Evolutionary conservation across 768 basidiomycete genomes (phyloP).

Genomic region (Tephrocybe sp.): DNA sequence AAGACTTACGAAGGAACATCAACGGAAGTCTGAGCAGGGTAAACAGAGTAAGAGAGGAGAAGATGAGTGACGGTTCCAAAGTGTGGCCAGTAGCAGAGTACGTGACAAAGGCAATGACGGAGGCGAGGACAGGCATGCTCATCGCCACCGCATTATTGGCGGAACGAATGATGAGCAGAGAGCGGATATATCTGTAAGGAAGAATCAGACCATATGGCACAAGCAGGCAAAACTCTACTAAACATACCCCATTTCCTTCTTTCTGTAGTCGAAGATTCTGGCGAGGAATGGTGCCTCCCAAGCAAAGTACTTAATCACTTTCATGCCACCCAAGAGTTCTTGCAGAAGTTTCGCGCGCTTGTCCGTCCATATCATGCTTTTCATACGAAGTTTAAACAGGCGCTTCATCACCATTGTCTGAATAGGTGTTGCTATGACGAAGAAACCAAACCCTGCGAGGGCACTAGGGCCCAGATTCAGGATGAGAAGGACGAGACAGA

Average conservation of each 20-base stretch:
- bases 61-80: constrained; percentile 71
- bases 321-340: constrained; percentile 87
- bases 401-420: constrained; percentile 75
- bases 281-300: constrained; percentile 85
- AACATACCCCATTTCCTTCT: constrained; percentile 66
- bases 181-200: constrained; percentile 56
- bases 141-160: constrained; percentile 69
- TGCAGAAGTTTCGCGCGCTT: constrained; percentile 87
- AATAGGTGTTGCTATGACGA: constrained; percentile 69
- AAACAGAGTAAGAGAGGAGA: constrained; percentile 85
- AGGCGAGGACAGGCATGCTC: constrained; percentile 75
- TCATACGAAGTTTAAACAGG: constrained; percentile 66
- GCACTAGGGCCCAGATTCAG: constrained; percentile 70
- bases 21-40: constrained; percentile 80
- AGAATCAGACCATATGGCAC: neutral
- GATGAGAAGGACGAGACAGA: constrained; percentile 76
- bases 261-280: constrained; percentile 68
- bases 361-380: constrained; percentile 88
- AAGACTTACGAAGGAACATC: constrained; percentile 60
- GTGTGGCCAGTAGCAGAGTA: constrained; percentile 74
- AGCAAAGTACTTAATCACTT: constrained; percentile 90
- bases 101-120: constrained; percentile 74
- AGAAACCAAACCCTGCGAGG: constrained; percentile 54
- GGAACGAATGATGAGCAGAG: constrained; percentile 63
- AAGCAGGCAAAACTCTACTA: neutral